These are phyloP conservation scores for Coemansia sp. DNA, from an alignment of 192 early-diverging fungal genomes.

Conservation along the genomic window DNA sequence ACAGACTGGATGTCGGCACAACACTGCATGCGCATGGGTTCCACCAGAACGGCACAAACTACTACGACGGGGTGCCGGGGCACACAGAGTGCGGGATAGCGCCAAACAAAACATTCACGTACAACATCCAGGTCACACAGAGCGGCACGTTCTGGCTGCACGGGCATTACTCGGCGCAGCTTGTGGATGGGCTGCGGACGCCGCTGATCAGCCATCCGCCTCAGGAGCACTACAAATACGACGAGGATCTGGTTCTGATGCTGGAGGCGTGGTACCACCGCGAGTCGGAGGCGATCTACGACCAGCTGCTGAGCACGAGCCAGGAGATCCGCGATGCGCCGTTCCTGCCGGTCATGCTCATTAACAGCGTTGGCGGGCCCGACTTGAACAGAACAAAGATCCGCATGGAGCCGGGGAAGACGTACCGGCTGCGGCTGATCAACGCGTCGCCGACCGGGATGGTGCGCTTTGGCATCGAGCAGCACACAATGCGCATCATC, in stretches of 20 bases:
- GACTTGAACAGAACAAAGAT: constrained; percentile 58
- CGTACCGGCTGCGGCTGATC: constrained; percentile 80
- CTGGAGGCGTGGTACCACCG: constrained; percentile 77
- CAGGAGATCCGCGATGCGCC: constrained; percentile 26
- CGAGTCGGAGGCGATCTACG: constrained; percentile 57
- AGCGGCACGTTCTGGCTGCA: constrained; percentile 88
- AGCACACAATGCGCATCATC: constrained; percentile 77
- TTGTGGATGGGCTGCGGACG: constrained; percentile 78
- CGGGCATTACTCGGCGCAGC: constrained; percentile 70
- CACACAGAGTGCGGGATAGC: constrained; percentile 79
- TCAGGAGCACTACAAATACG: constrained; percentile 61
- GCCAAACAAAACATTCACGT: constrained; percentile 64
- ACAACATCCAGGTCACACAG: constrained; percentile 67
- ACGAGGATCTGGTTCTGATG: constrained; percentile 67
- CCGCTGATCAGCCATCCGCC: constrained; percentile 72
- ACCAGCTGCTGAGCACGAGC: constrained; percentile 62
- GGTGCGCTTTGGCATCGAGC: constrained; percentile 77
- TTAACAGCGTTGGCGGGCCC: constrained; percentile 64
- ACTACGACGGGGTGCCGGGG: constrained; percentile 69
- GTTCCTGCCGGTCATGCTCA: constrained; percentile 49
- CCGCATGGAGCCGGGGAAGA: constrained; percentile 74
- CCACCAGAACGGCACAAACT: constrained; percentile 73
- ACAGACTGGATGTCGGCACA: constrained; percentile 63
- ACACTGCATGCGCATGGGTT: constrained; percentile 79
- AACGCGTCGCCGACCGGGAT: constrained; percentile 74